Percentiles rank a stretch among this genome's conserved stretches.
Evolutionary conservation across 2,329 filamentous ascomycete species (phyloP).

Genomic region (Ceratocystiopsis minuta): DNA sequence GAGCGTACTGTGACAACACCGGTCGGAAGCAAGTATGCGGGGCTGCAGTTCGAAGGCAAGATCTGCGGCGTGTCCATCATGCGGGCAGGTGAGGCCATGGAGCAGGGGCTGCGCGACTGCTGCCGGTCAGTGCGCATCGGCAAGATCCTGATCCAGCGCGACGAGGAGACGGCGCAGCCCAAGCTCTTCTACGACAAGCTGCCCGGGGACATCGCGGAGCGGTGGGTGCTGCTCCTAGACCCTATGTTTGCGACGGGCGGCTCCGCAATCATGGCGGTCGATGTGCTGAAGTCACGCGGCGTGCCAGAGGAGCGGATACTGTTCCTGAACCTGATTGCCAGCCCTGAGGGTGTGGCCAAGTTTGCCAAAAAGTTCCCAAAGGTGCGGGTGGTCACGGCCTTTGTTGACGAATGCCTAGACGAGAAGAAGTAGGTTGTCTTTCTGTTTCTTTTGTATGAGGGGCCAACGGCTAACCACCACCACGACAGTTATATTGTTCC

Average conservation of each 20-base stretch:
- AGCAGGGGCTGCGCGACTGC: constrained; percentile 88
- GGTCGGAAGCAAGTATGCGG: constrained; percentile 71
- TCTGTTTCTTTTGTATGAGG: not conserved
- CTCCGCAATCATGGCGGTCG: constrained; percentile 91
- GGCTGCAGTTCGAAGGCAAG: constrained; percentile 90
- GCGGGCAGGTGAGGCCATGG: constrained; percentile 96
- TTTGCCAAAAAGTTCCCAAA: constrained; percentile 83
- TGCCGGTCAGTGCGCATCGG: constrained; percentile 95
- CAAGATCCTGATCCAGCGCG: constrained; percentile 93
- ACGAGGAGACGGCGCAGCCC: constrained; percentile 83
- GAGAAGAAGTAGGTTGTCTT: constrained; percentile 67
- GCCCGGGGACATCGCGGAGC: constrained; percentile 75
- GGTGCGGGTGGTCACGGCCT: constrained; percentile 82
- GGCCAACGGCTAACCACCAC: constrained; percentile 6
- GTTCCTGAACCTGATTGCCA: constrained; percentile 95
- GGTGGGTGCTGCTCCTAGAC: constrained; percentile 87
- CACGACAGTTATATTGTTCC: constrained; percentile 73
- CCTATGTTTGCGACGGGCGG: constrained; percentile 99
- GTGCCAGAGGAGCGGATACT: constrained; percentile 91
- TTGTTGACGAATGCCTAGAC: constrained; percentile 84
- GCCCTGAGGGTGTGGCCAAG: constrained; percentile 74
- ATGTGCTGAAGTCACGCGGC: constrained; percentile 74
- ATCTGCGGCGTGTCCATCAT: constrained; percentile 98
- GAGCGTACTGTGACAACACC: constrained; percentile 82
- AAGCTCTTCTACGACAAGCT: constrained; percentile 97